A percentile compares a stretch with the other conserved stretches of the same genome.
Evolutionary conservation across 2,329 filamentous ascomycete genomes (phyloP).

Genomic region (Akanthomyces uredinophilus): DNA sequence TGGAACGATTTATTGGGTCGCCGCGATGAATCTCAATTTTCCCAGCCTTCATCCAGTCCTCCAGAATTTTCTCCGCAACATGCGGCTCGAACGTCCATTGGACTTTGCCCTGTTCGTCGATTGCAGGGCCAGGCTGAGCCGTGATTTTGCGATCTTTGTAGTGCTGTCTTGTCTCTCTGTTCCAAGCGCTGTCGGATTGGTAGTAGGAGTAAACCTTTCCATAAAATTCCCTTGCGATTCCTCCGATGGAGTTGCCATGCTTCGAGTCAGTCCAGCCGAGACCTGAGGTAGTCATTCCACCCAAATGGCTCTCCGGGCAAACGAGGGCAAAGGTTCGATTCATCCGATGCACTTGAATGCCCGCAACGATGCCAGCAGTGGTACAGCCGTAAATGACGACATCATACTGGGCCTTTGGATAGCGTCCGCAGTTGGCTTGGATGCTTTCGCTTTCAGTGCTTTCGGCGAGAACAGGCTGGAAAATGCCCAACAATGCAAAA

Average conservation of each 20-base stretch:
- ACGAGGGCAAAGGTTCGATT: slow-evolving; percentile 7
- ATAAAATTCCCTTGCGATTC: slow-evolving; percentile 13
- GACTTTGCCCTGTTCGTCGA: background rate
- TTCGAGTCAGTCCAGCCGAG: slow-evolving; percentile 14
- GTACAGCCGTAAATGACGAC: slow-evolving; percentile 13
- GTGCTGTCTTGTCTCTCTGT: background rate
- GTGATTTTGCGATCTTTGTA: background rate
- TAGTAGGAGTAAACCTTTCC: slow-evolving; percentile 7
- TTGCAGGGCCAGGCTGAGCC: slow-evolving; percentile 9
- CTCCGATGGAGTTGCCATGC: slow-evolving; percentile 7
- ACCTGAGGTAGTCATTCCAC: slow-evolving; percentile 11
- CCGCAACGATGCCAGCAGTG: slow-evolving; percentile 6
- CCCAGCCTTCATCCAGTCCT: slow-evolving; percentile 9
- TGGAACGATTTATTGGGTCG: background rate
- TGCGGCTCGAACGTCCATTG: slow-evolving; percentile 15
- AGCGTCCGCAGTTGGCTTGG: background rate
- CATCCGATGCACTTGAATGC: slow-evolving; percentile 7
- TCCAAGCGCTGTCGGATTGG: background rate
- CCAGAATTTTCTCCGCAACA: slow-evolving; percentile 4
- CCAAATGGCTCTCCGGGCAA: background rate
- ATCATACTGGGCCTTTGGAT: slow-evolving; percentile 7
- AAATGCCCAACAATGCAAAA: background rate
- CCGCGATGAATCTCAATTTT: background rate
- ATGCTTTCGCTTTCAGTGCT: background rate
- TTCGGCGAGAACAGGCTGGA: background rate